phyloP scores from a whole-genome alignment of 148 eudicot genomes.

The Talinum fruticosum region DNA sequence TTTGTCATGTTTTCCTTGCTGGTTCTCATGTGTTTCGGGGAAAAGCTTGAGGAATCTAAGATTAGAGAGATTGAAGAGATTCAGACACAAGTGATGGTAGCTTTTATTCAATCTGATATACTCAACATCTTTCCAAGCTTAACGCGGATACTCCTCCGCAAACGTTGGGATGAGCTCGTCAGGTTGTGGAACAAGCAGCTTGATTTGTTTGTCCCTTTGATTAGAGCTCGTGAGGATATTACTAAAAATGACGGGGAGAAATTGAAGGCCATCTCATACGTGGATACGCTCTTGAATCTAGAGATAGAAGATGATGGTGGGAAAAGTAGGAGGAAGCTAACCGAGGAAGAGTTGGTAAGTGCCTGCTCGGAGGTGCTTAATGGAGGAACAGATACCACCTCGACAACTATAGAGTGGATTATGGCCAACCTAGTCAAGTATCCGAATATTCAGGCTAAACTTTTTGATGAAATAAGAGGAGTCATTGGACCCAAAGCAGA shows the following conservation, averaged over 20 bases:
- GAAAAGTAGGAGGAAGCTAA: conserved; percentile 28
- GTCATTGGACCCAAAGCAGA: conserved; percentile 23
- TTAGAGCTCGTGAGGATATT: conserved; percentile 33
- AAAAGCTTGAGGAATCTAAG: conserved; percentile 38
- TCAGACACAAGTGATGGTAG: conserved; percentile 17
- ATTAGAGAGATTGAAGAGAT: conserved; percentile 38
- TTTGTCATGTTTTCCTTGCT: conserved; percentile 60
- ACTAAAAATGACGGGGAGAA: background rate
- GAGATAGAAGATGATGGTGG: conserved; percentile 41
- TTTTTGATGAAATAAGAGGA: conserved; percentile 39
- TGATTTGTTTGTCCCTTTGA: conserved; percentile 35
- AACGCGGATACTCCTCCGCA: conserved; percentile 40
- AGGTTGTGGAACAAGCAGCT: conserved; percentile 24
- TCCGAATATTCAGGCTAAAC: conserved; percentile 42
- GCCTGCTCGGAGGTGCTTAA: conserved; percentile 47
- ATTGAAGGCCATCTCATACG: conserved; percentile 34
- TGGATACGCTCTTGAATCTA: conserved; percentile 46
- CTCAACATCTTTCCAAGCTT: conserved; percentile 48
- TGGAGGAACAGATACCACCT: conserved; percentile 64
- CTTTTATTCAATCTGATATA: conserved; percentile 22
- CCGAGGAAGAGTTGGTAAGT: conserved; percentile 39
- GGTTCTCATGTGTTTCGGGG: conserved; percentile 68
- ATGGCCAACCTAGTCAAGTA: conserved; percentile 63
- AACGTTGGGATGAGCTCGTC: conserved; percentile 41
- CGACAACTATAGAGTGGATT: conserved; percentile 58